Base-by-base conservation (phyloP, 1,284 basidiomycete genomes). In the Coniferiporia sulphurascens region DNA sequence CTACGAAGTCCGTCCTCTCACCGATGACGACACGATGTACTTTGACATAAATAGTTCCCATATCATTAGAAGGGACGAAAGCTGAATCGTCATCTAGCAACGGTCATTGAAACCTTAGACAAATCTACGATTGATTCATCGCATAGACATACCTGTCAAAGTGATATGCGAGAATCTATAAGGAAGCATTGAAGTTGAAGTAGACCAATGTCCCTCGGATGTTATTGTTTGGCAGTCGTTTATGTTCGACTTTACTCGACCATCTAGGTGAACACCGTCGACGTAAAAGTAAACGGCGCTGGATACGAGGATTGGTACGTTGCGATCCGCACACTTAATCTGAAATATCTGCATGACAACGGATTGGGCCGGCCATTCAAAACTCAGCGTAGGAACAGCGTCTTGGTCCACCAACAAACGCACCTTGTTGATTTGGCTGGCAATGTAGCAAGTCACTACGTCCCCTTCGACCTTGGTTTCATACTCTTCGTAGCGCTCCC, bases 401-500 rank as follows among this genome's bases (percentile, higher is more conserved):
- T 41, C 27, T 27, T 10, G 9, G 38, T 41, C 38, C 2, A 15
- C 38, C 7, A 15, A 41, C 15, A 41, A 41, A 15, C 38, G 38
- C 27, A 56, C 54, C 45, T 56, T 56, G 21, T 27, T 32, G 17
- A 43, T 43, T 38, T 56, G 17, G 32, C 45, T 48, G 4, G 34
- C 54, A 22, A 56, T 35, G n/a, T 48, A 48, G 22, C 45, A 48
- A 8, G 54, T 48, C 7, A 48, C 54, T 17, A 48, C 48, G 21
- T 56, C 36, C 32, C 35, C 54, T 5, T 27, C 27, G 15, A 48
- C 48, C 34, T 56, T 19, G 17, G 22, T 17, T 8, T 48, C 27
- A 19, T 56, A 56, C 48, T 56, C 54, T 19, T 48, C 54, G 3
- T 35, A 48, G 9, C 45, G 19, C 27, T 56, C 22, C 13, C 46